Base-by-base conservation (phyloP, 345 rosid genomes). In the Eucalyptus viminalis region DNA sequence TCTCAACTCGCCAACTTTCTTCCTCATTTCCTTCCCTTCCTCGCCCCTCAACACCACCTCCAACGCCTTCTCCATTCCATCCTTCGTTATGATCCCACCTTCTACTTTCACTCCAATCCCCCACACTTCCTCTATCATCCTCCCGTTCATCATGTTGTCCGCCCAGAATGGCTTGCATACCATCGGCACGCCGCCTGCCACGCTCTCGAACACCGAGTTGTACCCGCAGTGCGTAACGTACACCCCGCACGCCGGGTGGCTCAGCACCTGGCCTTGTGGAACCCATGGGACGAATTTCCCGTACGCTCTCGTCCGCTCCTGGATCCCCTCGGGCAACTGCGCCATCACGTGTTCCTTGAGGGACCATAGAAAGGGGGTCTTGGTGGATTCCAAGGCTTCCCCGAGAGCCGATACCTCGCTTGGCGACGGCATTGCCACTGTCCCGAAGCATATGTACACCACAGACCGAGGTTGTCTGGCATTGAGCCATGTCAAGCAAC, bases 271-370 rank as follows among this genome's bases (percentile, higher is more conserved):
- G n/a, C 40, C 88, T 86, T 95, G 98, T 3, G 97, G 98, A 14
- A 95, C 94, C 96, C 95, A 93, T 5, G 94, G 56, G 80, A 94
- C 97, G 24, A 96, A 90, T 40, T 91, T 90, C 16, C 97, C 99
- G 3, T 90, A 91, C n/a, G 29, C 81, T 14, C 88, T 91, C 4
- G 92, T 93, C 90, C 94, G 89, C 40, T 92, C 90, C 65, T 90
- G 44, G 60, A 95, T 93, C 24, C 80, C 80, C 76, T 94, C 91
- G 43, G 86, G 19, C 51, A 89, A 90, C 53, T 87, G 29, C 16
- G 2, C 85, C 53, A 49, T 56, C 69, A 87, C 22, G 6, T 43
- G 87, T 34, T 89, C 91, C 45, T 87, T 90, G 8, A 92, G 86
- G 29, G 91, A 87, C 93, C 92, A 89, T 15, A 90, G 87, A 80